Percentiles rank a stretch among this genome's conserved stretches.
phyloP scores from a whole-genome alignment of 768 basidiomycete genomes.

The Plicaturopsis crispa region DNA sequence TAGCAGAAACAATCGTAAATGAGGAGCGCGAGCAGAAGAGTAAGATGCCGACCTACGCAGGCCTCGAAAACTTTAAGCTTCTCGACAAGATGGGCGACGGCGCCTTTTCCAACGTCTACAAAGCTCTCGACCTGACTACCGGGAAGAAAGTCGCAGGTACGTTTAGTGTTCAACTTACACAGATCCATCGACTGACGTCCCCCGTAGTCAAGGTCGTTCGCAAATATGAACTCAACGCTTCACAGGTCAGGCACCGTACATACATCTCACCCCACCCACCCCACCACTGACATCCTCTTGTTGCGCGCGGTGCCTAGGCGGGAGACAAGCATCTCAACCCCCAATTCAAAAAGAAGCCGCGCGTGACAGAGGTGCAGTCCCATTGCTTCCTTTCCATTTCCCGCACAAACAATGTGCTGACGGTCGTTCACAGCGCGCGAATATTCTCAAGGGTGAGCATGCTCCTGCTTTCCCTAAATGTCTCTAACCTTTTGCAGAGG shows the following conservation, averaged over 20 bases:
- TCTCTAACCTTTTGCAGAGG: slow-evolving; percentile 49
- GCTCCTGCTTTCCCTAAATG: background rate
- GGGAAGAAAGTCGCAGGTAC: slow-evolving; percentile 79
- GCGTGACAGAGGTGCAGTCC: slow-evolving; percentile 88
- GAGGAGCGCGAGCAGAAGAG: slow-evolving; percentile 68
- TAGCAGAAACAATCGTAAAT: slow-evolving; percentile 62
- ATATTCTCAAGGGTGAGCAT: slow-evolving; percentile 83
- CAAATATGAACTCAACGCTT: slow-evolving; percentile 85
- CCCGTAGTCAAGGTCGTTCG: slow-evolving; percentile 85
- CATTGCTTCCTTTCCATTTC: slow-evolving; percentile 8
- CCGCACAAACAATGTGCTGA: slow-evolving; percentile 9
- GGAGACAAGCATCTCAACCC: slow-evolving; percentile 91
- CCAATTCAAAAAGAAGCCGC: slow-evolving; percentile 95
- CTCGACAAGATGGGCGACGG: slow-evolving; percentile 92
- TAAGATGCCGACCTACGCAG: slow-evolving; percentile 82
- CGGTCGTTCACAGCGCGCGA: slow-evolving; percentile 70
- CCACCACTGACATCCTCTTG: slow-evolving; percentile 16
- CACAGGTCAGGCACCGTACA: slow-evolving; percentile 64
- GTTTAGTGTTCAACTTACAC: slow-evolving; percentile 17
- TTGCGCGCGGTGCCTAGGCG: slow-evolving; percentile 48
- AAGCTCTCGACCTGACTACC: slow-evolving; percentile 70
- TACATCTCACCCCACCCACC: too few species aligned
- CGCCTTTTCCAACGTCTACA: slow-evolving; percentile 99
- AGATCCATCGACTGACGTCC: slow-evolving; percentile 11
- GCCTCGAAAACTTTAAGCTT: slow-evolving; percentile 72